Base-by-base conservation (phyloP, 495 filamentous ascomycete species). In the Neurospora sp. region DNA sequence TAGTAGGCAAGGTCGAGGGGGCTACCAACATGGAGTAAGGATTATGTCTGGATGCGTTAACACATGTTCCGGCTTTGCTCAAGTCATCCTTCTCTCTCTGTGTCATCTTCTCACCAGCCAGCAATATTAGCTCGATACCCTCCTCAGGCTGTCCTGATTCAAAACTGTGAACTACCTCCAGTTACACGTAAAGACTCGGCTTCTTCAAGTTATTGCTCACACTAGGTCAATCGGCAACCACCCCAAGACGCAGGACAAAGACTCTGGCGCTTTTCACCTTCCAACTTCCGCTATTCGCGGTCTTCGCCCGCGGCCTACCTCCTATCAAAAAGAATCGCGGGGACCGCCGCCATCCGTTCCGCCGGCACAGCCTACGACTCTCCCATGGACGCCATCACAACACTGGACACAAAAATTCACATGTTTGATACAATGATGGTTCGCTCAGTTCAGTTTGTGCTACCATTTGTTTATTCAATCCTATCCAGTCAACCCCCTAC, bases 1-100 rank as follows among this genome's bases (percentile, higher is more conserved):
- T 98, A 71, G 90, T 98, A 47, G 96, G 96, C 40, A 88, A 88
- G 80, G 92, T 97, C 9, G 81, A 90, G 74, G 86, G 86, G 39
- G 86, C 86, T 10, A 85, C 84, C 16, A 89, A 88, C 72, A 71
- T 81, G 72, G 83, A 81, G 39, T 78, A 71, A 44, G 47, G 40
- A 41, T 71, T n/a, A 53, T 39, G 31, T 71, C 45, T 65, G 53
- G 14, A 61, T 37, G 31, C 47, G 6, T 65, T 8, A 65, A 65
- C 35, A 65, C 27, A 65, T 65, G 53, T 65, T 65, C 4, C 14
- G 53, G 14, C 18, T 65, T 65, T 65, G 53, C 14, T 35, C 53
- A 65, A 65, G 22, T 18, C 27, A 4, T 35, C 31, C 12, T 35
- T 65, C 27, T 65, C 7, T 35, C 27, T 35, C 22, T 16, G 53